These are phyloP conservation scores for Aspergillus fumigatiaffinis DNA, from an alignment of 2,329 filamentous ascomycete genomes.

Conservation along the genomic window DNA sequence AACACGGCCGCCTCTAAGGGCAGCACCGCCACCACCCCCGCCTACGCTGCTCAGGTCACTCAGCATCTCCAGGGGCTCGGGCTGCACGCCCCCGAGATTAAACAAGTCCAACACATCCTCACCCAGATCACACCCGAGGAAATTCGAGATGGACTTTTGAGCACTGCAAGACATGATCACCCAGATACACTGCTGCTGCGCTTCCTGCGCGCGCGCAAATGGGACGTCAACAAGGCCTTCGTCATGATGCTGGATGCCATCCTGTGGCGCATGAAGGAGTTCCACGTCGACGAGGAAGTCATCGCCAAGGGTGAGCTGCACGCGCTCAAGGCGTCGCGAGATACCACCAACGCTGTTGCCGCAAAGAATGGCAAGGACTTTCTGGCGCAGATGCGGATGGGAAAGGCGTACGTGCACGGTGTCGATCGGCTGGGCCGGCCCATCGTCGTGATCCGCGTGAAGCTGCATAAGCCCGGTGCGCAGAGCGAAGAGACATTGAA, in stretches of 20 bases:
- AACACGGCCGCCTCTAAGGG: slow-evolving; percentile 47
- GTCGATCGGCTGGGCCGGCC: slow-evolving; percentile 76
- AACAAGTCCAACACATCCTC: slow-evolving; percentile 75
- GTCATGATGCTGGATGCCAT: slow-evolving; percentile 90
- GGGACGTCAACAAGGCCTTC: slow-evolving; percentile 86
- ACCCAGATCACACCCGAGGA: slow-evolving; percentile 69
- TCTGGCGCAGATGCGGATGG: slow-evolving; percentile 74
- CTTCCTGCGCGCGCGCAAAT: slow-evolving; percentile 80
- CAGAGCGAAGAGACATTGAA: slow-evolving; percentile 80
- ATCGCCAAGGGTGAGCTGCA: slow-evolving; percentile 68
- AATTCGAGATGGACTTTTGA: slow-evolving; percentile 76
- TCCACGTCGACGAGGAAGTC: slow-evolving; percentile 83
- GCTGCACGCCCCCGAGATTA: slow-evolving; percentile 50
- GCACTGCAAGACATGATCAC: slow-evolving; percentile 88
- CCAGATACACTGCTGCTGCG: slow-evolving; percentile 78
- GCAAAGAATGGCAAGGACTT: slow-evolving; percentile 72
- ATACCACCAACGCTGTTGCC: slow-evolving; percentile 48
- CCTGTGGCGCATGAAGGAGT: slow-evolving; percentile 77
- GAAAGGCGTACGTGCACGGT: slow-evolving; percentile 88
- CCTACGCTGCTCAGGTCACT: slow-evolving; percentile 20
- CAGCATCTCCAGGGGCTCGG: slow-evolving; percentile 17
- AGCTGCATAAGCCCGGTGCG: slow-evolving; percentile 77
- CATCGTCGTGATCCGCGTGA: slow-evolving; percentile 75
- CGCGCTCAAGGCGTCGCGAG: slow-evolving; percentile 56
- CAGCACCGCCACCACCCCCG: slow-evolving; percentile 53